These are phyloP conservation scores for Naganishia liquefaciens DNA, from an alignment of 1,284 basidiomycete species.

Conservation along the genomic window DNA sequence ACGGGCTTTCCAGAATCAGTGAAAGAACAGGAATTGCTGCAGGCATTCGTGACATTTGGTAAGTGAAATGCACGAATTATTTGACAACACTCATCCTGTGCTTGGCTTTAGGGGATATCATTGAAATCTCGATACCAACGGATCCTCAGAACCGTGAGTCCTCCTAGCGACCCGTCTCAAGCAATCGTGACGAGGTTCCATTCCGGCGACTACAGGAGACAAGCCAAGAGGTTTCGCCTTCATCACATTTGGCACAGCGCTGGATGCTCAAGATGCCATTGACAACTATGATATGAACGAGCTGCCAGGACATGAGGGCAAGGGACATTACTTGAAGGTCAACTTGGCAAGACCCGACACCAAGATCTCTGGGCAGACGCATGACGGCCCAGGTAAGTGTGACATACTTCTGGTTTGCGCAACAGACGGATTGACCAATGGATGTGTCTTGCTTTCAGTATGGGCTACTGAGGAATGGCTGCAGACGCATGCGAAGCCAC, in stretches of 20 bases:
- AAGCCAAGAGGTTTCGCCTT: slow-evolving; percentile 49
- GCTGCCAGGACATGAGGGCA: slow-evolving; percentile 47
- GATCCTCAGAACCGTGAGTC: slow-evolving; percentile 48
- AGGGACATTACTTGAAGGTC: slow-evolving; percentile 52
- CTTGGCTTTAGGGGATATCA: slow-evolving; percentile 46
- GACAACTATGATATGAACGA: slow-evolving; percentile 55
- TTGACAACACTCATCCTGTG: neutral
- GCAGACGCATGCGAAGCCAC: slow-evolving; percentile 44
- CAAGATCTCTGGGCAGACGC: slow-evolving; percentile 36
- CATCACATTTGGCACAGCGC: slow-evolving; percentile 49
- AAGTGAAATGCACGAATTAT: slow-evolving; percentile 18
- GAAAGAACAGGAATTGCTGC: slow-evolving; percentile 50
- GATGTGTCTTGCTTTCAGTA: slow-evolving; percentile 37
- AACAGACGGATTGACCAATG: neutral
- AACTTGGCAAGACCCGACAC: slow-evolving; percentile 49
- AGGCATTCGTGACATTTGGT: slow-evolving; percentile 54
- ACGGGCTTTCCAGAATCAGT: slow-evolving; percentile 46
- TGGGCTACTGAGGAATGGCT: slow-evolving; percentile 54
- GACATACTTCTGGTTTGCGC: too few species aligned
- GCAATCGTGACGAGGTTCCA: too few species aligned
- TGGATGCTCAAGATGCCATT: slow-evolving; percentile 54
- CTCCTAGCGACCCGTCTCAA: neutral
- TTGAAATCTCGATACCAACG: slow-evolving; percentile 51
- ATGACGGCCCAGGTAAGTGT: slow-evolving; percentile 49
- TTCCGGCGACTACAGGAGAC: slow-evolving; percentile 15